These are phyloP conservation scores for Comarum palustre DNA, from an alignment of 306 rosid genomes.

Conservation along the genomic window DNA sequence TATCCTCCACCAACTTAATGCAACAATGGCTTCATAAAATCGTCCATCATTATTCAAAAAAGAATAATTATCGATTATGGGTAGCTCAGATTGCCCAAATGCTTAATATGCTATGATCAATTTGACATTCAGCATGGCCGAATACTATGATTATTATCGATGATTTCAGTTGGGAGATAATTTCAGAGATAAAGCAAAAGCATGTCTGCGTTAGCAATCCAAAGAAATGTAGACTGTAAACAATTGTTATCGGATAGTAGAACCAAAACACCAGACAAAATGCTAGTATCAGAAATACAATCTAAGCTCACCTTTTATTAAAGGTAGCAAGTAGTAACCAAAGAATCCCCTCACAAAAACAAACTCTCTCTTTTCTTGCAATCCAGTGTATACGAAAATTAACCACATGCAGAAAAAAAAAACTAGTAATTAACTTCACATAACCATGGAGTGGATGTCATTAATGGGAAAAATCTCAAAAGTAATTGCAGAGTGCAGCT, in stretches of 20 bases:
- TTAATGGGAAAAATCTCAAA: conserved; percentile 14
- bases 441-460: conserved; percentile 13
- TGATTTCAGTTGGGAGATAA: not conserved
- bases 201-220: not conserved
- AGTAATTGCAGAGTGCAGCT: conserved; percentile 18
- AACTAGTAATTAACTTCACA: conserved; percentile 28
- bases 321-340: conserved; percentile 17
- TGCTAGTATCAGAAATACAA: conserved; percentile 9
- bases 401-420: conserved; percentile 7
- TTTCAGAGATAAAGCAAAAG: not conserved
- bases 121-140: not conserved
- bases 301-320: conserved; percentile 22
- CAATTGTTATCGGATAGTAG: not conserved
- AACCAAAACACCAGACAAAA: not conserved
- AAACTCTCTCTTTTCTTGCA: conserved; percentile 11
- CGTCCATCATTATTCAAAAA: too few species aligned
- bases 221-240: not conserved
- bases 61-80: not conserved
- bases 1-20: conserved; percentile 8
- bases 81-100: not conserved
- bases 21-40: conserved; percentile 5
- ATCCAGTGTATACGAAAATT: conserved; percentile 20
- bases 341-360: conserved; percentile 20
- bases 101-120: not conserved
- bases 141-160: not conserved